A percentile compares a stretch with the other conserved stretches of the same genome.
Conservation (phyloP, 129 eudicot genomes). For the Gnaphalium uliginosum region DNA sequence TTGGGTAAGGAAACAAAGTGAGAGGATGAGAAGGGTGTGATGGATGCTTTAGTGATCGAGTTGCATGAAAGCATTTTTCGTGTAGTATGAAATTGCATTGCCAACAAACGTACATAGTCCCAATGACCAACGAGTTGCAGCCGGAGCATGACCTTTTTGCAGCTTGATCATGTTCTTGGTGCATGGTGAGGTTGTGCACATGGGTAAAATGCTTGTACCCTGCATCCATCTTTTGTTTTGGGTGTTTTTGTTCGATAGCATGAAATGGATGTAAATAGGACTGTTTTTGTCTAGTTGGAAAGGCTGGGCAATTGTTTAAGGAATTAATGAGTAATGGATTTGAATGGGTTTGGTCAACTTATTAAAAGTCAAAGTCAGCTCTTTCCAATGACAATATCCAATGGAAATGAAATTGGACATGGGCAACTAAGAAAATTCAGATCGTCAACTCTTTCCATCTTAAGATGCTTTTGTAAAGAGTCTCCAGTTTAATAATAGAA, state of each 20-base stretch:
- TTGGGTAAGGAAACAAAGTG: constrained; percentile 61
- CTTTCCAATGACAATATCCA: background rate
- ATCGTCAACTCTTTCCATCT: constrained; percentile 18
- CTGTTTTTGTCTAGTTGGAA: background rate
- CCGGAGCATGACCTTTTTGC: constrained; percentile 31
- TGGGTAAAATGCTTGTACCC: constrained; percentile 43
- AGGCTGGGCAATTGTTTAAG: background rate
- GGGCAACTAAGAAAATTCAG: too few species aligned
- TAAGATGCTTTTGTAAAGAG: background rate
- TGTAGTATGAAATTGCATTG: constrained; percentile 38
- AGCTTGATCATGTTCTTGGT: constrained; percentile 25
- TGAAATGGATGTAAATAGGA: constrained; percentile 24
- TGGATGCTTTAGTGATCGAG: constrained; percentile 55
- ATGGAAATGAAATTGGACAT: background rate
- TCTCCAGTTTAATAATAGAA: constrained; percentile 22
- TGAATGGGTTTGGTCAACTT: constrained; percentile 20
- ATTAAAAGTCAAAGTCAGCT: constrained; percentile 17
- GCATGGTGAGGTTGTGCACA: constrained; percentile 32
- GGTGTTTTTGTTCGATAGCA: constrained; percentile 10
- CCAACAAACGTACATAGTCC: constrained; percentile 29
- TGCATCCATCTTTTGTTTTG: constrained; percentile 23
- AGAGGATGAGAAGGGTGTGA: constrained; percentile 67
- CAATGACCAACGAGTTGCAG: constrained; percentile 31
- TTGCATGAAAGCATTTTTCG: constrained; percentile 52
- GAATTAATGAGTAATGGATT: constrained; percentile 8